These are phyloP conservation scores for Colletotrichum navitas DNA, from an alignment of 2,329 filamentous ascomycete species.

Conservation along the genomic window DNA sequence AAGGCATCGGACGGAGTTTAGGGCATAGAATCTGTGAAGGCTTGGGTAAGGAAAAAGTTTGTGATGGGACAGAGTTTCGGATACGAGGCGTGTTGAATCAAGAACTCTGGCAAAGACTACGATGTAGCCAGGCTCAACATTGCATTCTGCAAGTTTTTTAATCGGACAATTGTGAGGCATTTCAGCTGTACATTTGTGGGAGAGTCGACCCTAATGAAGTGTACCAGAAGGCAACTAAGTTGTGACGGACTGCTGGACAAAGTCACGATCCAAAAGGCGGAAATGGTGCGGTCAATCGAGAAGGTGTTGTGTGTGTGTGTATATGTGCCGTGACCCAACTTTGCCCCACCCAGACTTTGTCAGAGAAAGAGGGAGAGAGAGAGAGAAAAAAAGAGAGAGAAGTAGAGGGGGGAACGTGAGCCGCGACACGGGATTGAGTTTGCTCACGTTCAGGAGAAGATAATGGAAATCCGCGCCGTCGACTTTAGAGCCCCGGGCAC, in stretches of 20 bases:
- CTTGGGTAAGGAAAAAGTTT: not conserved
- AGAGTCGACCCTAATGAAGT: not conserved
- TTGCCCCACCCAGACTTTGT: not conserved
- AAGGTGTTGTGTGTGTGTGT: not conserved
- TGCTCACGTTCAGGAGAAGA: not conserved
- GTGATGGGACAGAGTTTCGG: constrained; percentile 12
- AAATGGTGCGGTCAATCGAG: not conserved
- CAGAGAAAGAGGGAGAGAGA: not conserved
- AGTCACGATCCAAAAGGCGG: not conserved
- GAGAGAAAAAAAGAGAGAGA: not conserved
- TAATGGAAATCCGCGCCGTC: not conserved
- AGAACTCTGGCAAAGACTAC: not conserved
- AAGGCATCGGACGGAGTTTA: not conserved
- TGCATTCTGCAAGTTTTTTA: not conserved
- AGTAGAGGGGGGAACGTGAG: not conserved
- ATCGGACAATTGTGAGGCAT: not conserved
- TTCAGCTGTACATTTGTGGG: not conserved
- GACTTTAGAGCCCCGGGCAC: not conserved
- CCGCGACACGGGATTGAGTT: constrained; percentile 6
- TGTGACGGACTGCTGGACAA: not conserved
- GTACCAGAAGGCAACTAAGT: not conserved
- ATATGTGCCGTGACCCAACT: not conserved
- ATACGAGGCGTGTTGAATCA: constrained; percentile 1
- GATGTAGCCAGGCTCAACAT: not conserved
- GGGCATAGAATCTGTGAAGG: not conserved